A percentile compares a stretch with the other conserved stretches of the same genome.
Evolutionary conservation across 345 rosid genomes (phyloP).

Genomic region (Eucalyptus fibrosa): DNA sequence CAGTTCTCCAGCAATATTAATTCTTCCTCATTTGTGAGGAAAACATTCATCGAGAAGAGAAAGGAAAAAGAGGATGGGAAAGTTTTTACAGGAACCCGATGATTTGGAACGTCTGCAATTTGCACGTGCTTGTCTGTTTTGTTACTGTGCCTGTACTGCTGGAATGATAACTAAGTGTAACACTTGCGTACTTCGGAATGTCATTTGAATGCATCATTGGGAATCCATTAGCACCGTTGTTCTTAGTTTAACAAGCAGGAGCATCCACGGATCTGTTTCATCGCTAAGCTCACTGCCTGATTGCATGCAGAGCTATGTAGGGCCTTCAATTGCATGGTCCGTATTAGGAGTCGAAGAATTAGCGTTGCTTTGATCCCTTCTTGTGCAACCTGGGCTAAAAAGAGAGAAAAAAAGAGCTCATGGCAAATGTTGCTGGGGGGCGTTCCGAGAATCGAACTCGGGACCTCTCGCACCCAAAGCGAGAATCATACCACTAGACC

Average conservation of each 20-base stretch:
- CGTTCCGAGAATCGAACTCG: slow-evolving; percentile 79
- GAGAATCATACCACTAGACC: slow-evolving; percentile 93
- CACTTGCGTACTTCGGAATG: neutral
- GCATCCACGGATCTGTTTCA: neutral
- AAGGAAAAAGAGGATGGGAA: neutral
- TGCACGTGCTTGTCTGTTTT: neutral
- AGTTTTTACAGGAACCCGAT: neutral
- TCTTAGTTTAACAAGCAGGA: neutral
- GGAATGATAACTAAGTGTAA: neutral
- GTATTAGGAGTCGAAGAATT: neutral
- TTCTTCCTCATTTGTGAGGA: neutral
- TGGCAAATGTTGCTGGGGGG: slow-evolving; percentile 7
- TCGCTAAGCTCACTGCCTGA: neutral
- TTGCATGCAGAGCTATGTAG: neutral
- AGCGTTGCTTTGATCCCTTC: neutral
- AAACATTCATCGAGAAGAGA: neutral
- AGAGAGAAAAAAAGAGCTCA: neutral
- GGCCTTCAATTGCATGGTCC: neutral
- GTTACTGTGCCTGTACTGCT: neutral
- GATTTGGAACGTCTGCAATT: neutral
- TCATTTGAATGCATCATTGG: neutral
- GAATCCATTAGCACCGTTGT: neutral
- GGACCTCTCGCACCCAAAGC: slow-evolving; percentile 95
- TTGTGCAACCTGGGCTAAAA: neutral
- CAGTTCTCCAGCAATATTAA: neutral